Evolutionary conservation across 495 filamentous ascomycete genomes (phyloP), one percentile per base, ranked within the genome.

Genomic region (Tuber microsphaerosporum): DNA sequence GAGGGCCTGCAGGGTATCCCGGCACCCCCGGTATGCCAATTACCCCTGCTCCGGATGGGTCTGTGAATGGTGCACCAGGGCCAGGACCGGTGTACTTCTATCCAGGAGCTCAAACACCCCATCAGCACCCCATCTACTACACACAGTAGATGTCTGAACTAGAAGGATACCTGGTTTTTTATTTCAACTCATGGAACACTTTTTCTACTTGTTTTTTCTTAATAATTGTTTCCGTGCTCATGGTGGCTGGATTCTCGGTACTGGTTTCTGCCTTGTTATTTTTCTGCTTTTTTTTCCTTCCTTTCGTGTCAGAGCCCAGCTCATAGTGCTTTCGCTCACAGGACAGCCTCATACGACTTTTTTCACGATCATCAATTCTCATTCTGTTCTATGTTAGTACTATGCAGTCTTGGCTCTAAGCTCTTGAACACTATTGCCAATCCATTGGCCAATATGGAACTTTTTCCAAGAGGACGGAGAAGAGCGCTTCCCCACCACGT

Each of bases 81-180:
- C 72, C 88, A 91, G 70, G 91, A 88, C 86, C 91, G 79, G 84
- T 86, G 19, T 95, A 92, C 84, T 95, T 92, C 81, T 94, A 93
- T 81, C 88, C 90, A 44, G 91, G 89, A 75, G 81, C 86, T 12
- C 85, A 84, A 45, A 79, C 77, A 26, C 77, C 76, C n/a, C 77
- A 79, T 1, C 87, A 85, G 41, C 86, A 86, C n/a, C 87, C 90
- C 75, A 91, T 92, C 79, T 95, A 92, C 81, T 89, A 90, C 75
- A 82, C 87, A 22, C 88, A 92, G 82, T 91, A 79, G 42, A 71
- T 31, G 3, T 20, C 22, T 34, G 56, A 22, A 26, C n/a, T 26
- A 61, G 43, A 39, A 16, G 68, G 17, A 56, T 19, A 39, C 65
- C 37, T 39, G 20, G 48, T 26, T 43, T 69, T 39, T 44, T 42